Evolutionary conservation across 495 filamentous ascomycete species (phyloP), one percentile per base, ranked within the genome.

Genomic region (Lasiosphaeria miniovina): DNA sequence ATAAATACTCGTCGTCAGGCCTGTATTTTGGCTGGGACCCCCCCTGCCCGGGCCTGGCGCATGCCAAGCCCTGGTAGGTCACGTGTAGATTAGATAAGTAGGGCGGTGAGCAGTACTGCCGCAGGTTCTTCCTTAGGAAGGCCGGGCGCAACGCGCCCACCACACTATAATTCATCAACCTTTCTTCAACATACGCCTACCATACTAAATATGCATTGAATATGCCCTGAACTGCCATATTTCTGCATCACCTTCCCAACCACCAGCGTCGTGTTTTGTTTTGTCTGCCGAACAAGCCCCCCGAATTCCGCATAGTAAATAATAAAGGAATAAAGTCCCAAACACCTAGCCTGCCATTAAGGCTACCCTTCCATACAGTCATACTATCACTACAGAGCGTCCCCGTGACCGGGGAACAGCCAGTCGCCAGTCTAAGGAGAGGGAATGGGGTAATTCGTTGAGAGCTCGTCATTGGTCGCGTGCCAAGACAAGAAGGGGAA

Each of bases 391-490:
- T 58, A 52, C 55, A 59, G 12, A 54, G 38, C 38, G 7, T 7
- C 15, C 11, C 11, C 43, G 11, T 46, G 33, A 15, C 50, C 17
- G 3, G 38, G 34, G 50, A 53, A 12, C 31, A 40, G 35, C 45
- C 55, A 35, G 36, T 54, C 51, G 46, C 62, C 57, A 60, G 53
- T 63, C 53, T 58, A 60, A 52, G 40, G 17, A 60, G 56, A 61
- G 24, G 43, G 32, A 40, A 51, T 43, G 24, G 17, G 45, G 34
- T 50, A 35, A 33, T 50, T 55, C 43, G 24, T 49, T 17, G 48
- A 36, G 55, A 51, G 49, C 33, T 5, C 43, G 55, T 32, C 15
- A 33, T 35, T 41, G 54, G 51, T 57, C 31, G 24, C 10, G 11
- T 38, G 33, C 36, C 10, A 17, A 8, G 15, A 56, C 14, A n/a